These are phyloP conservation scores for Lichtheimia ornata DNA, from an alignment of 371 early-diverging fungal genomes.

Conservation along the genomic window DNA sequence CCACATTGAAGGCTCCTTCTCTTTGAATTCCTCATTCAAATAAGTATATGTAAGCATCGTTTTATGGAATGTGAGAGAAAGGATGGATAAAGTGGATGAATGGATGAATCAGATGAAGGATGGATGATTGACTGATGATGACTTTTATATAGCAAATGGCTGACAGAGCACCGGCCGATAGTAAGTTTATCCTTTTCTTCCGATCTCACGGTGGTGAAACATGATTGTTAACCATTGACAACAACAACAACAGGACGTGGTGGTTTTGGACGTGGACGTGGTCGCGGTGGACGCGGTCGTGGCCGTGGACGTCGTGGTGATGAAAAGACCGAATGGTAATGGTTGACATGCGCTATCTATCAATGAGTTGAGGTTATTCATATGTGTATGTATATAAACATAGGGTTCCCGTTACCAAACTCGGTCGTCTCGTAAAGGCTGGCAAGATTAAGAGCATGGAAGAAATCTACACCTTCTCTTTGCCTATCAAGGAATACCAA, in stretches of 20 bases:
- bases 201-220: neutral
- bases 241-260: constrained; percentile 62
- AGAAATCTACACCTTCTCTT: constrained; percentile 97
- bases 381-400: neutral
- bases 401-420: constrained; percentile 95
- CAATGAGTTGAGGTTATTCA: neutral
- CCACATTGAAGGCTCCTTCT: constrained; percentile 6
- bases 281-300: constrained; percentile 79
- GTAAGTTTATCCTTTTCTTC: constrained; percentile 31
- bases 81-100: constrained; percentile 16
- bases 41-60: constrained; percentile 20
- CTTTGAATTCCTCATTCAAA: constrained; percentile 23
- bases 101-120: constrained; percentile 3
- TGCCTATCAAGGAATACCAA: constrained; percentile 99
- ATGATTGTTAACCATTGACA: neutral
- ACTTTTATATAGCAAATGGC: constrained; percentile 59
- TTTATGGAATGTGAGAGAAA: constrained; percentile 1
- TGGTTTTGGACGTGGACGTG: constrained; percentile 87
- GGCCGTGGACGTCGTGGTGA: constrained; percentile 85
- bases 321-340: constrained; percentile 83
- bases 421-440: constrained; percentile 96
- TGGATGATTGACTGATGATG: constrained; percentile 2
- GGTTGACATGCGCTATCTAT: neutral
- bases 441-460: constrained; percentile 91
- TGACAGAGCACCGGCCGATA: constrained; percentile 81